These are phyloP conservation scores for Emiliania huxleyi DNA, from an alignment of 78 protist species.

Conservation along the genomic window DNA sequence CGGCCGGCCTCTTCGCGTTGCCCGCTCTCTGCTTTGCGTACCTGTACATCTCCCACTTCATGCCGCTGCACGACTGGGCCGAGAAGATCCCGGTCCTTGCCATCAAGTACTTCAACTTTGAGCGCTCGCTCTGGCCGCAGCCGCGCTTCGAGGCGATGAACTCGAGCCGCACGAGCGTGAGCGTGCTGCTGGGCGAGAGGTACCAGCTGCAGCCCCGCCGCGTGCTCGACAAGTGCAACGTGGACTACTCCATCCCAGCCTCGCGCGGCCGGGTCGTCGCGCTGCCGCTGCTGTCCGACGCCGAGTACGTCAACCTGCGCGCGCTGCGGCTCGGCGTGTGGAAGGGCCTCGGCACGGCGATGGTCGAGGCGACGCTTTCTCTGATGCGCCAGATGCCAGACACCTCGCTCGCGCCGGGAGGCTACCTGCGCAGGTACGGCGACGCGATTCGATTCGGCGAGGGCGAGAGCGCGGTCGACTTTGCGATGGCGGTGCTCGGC, in stretches of 20 bases:
- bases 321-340: neutral
- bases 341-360: neutral
- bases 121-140: neutral
- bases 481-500: neutral
- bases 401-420: neutral
- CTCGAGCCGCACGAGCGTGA: neutral
- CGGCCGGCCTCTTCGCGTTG: neutral
- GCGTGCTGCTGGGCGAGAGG: neutral
- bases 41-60: neutral
- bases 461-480: neutral
- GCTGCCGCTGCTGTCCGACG: neutral
- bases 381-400: neutral
- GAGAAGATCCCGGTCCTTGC: neutral
- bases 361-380: neutral
- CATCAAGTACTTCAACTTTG: neutral
- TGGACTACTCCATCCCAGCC: too few species aligned
- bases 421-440: neutral
- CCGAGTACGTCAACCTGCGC: neutral
- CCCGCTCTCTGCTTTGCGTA: neutral
- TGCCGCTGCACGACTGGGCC: neutral
- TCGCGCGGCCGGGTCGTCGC: neutral
- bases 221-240: neutral
- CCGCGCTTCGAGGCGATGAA: neutral
- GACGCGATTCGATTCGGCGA: neutral
- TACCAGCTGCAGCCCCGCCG: neutral